Base-by-base conservation (phyloP, 164 flowering plant species). In the Aristolochia fimbriata region DNA sequence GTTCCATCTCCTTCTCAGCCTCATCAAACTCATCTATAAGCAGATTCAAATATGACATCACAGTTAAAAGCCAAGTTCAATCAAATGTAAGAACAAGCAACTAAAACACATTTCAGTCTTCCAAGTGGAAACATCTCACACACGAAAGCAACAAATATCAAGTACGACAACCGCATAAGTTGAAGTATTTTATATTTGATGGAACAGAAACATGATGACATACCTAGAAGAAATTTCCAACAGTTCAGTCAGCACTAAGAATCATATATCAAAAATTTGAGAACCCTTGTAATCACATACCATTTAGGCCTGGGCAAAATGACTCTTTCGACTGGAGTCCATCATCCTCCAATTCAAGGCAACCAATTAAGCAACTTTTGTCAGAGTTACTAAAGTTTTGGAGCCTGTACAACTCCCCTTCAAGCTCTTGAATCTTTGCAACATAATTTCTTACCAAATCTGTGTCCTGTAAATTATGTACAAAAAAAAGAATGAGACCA, bases 1-100 rank as follows among this genome's bases (percentile, higher is more conserved):
- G 94, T 61, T 87, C 96, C 31, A 76, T 73, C 74, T 88, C 97
- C 73, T 94, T 94, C 56, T 81, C 91, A 20, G 74, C 78, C 62
- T 65, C 83, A 48, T 82, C 91, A 72, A 51, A 62, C 20, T 85
- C 90, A 74, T 75, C 97, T 87, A 71, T 68, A 69, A 3, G 10
- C 46, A 47, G 64, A 20, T 37, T 27, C 53, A 59, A 56, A 23
- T 14, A 23, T 37, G 43, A 47, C 17, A 13, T 47, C 30, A 33
- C 51, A 19, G 15, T 45, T 48, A 3, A 47, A 25, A 52, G 11
- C 15, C 21, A 51, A 17, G 8, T 27, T 17, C 22, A 20, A 13
- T 49, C 52, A 20, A 55, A 55, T 51, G 15, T 8, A 24, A 33
- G 41, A 64, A 57, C 30, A 16, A 16, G 15, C 23, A 30, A 2